Percentiles rank a stretch among this genome's conserved stretches.
phyloP scores from a whole-genome alignment of 495 filamentous ascomycete species.

The Penicillium cosmopolitanum region DNA sequence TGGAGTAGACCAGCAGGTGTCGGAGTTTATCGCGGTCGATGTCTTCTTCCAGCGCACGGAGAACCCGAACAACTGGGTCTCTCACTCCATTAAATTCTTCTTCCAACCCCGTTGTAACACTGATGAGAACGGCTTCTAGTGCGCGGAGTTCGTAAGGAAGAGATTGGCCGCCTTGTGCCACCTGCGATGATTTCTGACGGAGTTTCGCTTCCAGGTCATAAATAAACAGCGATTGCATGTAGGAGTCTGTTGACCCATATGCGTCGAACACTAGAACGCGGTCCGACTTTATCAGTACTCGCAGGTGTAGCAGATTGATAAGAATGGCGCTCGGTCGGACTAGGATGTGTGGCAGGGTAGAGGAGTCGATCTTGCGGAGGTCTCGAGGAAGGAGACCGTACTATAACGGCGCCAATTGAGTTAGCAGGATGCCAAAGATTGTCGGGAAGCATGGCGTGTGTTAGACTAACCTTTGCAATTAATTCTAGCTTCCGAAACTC shows the following conservation, averaged over 20 bases:
- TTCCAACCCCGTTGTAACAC: conserved; percentile 82
- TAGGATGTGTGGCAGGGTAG: conserved; percentile 93
- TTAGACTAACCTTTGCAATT: conserved; percentile 79
- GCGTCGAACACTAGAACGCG: conserved; percentile 94
- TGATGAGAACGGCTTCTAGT: conserved; percentile 58
- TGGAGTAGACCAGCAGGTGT: conserved; percentile 87
- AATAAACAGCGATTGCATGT: conserved; percentile 94
- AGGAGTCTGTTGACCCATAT: conserved; percentile 92
- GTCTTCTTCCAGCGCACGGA: conserved; percentile 91
- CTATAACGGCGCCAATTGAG: conserved; percentile 43
- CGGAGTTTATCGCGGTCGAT: conserved; percentile 94
- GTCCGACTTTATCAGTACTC: conserved; percentile 91
- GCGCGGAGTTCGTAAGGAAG: conserved; percentile 69
- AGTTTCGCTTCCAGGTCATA: conserved; percentile 79
- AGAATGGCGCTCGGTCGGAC: conserved; percentile 93
- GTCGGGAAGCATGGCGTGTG: not conserved
- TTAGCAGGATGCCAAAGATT: not conserved
- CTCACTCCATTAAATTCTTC: conserved; percentile 91
- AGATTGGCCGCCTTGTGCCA: conserved; percentile 49
- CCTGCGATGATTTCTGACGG: conserved; percentile 54
- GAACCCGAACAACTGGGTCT: conserved; percentile 85
- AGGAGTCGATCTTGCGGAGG: conserved; percentile 97
- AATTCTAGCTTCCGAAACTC: conserved; percentile 97
- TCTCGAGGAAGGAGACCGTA: conserved; percentile 95
- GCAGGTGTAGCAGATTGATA: conserved; percentile 90